These are phyloP conservation scores for Pelargonium fulgidum DNA, from an alignment of 441 rosid genomes.

Conservation along the genomic window DNA sequence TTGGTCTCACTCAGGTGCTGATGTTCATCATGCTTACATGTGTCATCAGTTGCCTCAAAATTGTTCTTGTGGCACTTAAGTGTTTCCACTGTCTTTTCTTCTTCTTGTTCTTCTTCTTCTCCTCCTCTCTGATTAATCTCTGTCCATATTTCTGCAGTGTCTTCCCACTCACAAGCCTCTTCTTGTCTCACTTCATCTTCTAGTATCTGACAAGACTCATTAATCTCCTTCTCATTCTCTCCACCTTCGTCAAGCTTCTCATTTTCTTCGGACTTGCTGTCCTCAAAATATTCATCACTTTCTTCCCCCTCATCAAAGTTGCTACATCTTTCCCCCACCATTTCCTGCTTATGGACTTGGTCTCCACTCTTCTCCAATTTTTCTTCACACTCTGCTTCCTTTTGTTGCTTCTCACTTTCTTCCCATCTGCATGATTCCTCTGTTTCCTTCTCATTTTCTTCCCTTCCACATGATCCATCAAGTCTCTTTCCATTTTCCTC, in stretches of 20 bases:
- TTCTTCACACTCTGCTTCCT: constrained; percentile 24
- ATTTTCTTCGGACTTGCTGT: constrained; percentile 29
- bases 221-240: constrained; percentile 34
- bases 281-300: constrained; percentile 31
- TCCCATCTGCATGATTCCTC: constrained; percentile 26
- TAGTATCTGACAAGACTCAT: constrained; percentile 3
- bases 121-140: constrained; percentile 31
- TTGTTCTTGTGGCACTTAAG: constrained; percentile 19
- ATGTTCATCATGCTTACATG: constrained; percentile 20
- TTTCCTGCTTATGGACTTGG: constrained; percentile 22
- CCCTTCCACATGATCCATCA: constrained; percentile 35
- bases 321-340: constrained; percentile 18
- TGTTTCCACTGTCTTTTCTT: constrained; percentile 24
- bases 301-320: constrained; percentile 29
- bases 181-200: constrained; percentile 12
- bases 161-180: constrained; percentile 29
- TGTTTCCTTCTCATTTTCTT: constrained; percentile 28
- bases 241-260: constrained; percentile 24
- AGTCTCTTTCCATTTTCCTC: constrained; percentile 32
- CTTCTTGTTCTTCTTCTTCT: constrained; percentile 21
- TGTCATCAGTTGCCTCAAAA: constrained; percentile 25
- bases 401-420: constrained; percentile 30
- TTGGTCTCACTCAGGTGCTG: constrained; percentile 22
- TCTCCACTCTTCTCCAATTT: constrained; percentile 19
- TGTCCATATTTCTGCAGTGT: constrained; percentile 28